These are phyloP conservation scores for Crithidia sp. DNA, from an alignment of 208 protist genomes.

Conservation along the genomic window DNA sequence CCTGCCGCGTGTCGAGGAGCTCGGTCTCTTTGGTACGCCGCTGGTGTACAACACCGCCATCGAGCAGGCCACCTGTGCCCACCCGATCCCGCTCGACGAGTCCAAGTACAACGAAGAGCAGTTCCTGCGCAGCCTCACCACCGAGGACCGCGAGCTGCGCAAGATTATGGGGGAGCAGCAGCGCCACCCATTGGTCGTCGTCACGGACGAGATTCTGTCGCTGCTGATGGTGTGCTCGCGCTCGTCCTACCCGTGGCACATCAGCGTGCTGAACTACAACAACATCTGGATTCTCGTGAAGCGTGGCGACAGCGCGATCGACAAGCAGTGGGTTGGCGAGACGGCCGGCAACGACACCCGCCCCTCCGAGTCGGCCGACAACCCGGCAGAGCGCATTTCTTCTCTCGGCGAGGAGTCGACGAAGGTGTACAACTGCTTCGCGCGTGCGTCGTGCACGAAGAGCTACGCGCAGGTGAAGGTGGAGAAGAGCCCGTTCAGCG, in stretches of 20 bases:
- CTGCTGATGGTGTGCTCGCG: conserved; percentile 80
- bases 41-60: conserved; percentile 68
- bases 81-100: conserved; percentile 54
- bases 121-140: conserved; percentile 46
- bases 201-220: conserved; percentile 83
- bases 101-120: conserved; percentile 37
- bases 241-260: conserved; percentile 87
- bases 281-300: conserved; percentile 72
- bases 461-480: conserved; percentile 55
- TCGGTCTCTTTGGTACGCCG: conserved; percentile 60
- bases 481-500: conserved; percentile 64
- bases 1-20: conserved; percentile 51
- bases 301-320: conserved; percentile 51
- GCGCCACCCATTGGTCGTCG: conserved; percentile 65
- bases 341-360: conserved; percentile 50
- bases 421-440: conserved; percentile 74
- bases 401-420: conserved; percentile 77
- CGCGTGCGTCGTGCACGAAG: conserved; percentile 54
- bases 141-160: conserved; percentile 58
- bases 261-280: conserved; percentile 55
- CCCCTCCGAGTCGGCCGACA: conserved; percentile 68
- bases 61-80: conserved; percentile 50
- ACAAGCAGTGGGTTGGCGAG: conserved; percentile 90
- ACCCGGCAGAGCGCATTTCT: conserved; percentile 59
- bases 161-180: conserved; percentile 50